Conservation (phyloP, 768 basidiomycete species). For the Kondoa malvinella region DNA sequence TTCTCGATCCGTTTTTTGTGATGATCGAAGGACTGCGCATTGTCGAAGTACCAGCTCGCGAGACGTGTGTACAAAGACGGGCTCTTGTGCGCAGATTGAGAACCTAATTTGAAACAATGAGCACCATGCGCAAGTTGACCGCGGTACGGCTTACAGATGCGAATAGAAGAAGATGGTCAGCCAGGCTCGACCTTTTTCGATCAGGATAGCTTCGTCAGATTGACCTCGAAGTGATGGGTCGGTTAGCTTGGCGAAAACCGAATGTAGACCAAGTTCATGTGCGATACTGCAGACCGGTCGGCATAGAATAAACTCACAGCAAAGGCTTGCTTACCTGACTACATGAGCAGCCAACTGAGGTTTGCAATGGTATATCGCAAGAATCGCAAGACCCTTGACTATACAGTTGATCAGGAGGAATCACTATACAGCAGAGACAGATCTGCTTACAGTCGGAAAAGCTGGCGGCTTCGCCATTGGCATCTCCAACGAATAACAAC, state of each 20-base stretch:
- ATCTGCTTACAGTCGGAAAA: not conserved
- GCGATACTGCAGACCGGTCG: not conserved
- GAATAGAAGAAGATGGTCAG: not conserved
- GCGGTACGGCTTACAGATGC: conserved; percentile 2
- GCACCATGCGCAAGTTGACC: not conserved
- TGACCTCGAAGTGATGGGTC: conserved; percentile 1
- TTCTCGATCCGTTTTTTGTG: not conserved
- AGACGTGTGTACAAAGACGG: not conserved
- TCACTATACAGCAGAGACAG: not conserved
- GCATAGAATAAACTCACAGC: not conserved
- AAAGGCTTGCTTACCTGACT: not conserved
- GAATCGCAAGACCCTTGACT: not conserved
- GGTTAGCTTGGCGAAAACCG: conserved; percentile 6
- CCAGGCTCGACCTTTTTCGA: not conserved
- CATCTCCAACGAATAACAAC: not conserved
- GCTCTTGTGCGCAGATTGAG: not conserved
- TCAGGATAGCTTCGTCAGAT: not conserved
- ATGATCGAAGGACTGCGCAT: not conserved
- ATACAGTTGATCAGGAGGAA: not conserved
- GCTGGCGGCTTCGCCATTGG: not conserved
- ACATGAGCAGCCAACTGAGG: not conserved
- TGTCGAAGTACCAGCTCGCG: not conserved
- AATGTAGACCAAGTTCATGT: not conserved
- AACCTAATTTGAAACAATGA: not conserved
- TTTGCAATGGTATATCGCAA: not conserved